Evolutionary conservation across 2,329 filamentous ascomycete genomes (phyloP).

Genomic region (Conoideocrella luteorostrata): DNA sequence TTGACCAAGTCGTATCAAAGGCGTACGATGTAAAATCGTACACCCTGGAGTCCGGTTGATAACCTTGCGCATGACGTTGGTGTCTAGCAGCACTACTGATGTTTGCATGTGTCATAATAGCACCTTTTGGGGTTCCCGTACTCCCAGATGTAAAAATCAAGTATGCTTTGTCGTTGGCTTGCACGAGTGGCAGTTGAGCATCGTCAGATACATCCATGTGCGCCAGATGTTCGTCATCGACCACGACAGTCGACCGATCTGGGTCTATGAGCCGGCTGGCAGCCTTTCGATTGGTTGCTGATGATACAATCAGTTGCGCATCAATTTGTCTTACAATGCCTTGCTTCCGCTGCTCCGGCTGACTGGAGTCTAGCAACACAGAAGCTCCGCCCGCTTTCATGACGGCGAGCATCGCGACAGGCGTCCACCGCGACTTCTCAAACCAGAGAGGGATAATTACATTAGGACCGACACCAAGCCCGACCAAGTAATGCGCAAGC

Average conservation of each 20-base stretch:
- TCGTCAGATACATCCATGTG: neutral
- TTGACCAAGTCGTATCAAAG: conserved; percentile 11
- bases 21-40: conserved; percentile 14
- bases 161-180: conserved; percentile 9
- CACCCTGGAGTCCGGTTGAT: conserved; percentile 12
- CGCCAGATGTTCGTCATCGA: conserved; percentile 8
- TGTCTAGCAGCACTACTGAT: conserved; percentile 11
- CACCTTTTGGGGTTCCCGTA: conserved; percentile 41
- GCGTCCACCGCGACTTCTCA: conserved; percentile 9
- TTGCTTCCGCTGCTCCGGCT: conserved; percentile 12
- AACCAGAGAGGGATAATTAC: conserved; percentile 6
- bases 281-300: too few species aligned
- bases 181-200: conserved; percentile 7
- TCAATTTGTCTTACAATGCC: conserved; percentile 17
- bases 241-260: conserved; percentile 8
- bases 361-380: conserved; percentile 10
- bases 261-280: too few species aligned
- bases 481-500: conserved; percentile 8
- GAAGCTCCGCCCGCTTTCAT: conserved; percentile 5
- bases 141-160: conserved; percentile 51
- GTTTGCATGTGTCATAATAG: conserved; percentile 26
- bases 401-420: conserved; percentile 4
- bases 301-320: conserved; percentile 14
- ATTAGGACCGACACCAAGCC: conserved; percentile 1
- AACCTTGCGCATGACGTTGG: conserved; percentile 9